These are phyloP conservation scores for Diaporthe sp. DNA, from an alignment of 2,329 filamentous ascomycete genomes.

Conservation along the genomic window DNA sequence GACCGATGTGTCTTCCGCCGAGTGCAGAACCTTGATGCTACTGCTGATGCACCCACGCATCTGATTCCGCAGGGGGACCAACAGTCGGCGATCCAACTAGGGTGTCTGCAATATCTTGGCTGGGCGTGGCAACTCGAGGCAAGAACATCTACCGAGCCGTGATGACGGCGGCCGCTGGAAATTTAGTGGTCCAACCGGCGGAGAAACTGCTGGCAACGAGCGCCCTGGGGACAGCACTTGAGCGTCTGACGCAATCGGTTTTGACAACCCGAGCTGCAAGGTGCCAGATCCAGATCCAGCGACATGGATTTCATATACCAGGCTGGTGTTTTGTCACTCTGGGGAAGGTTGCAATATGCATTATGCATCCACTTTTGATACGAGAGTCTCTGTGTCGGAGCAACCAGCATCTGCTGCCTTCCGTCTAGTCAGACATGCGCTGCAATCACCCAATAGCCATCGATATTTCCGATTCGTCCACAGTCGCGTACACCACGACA, in stretches of 20 bases:
- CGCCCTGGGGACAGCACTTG: background rate
- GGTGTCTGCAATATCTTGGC: background rate
- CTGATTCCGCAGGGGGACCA: background rate
- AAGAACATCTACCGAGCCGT: background rate
- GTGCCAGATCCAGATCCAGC: background rate
- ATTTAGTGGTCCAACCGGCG: too few species aligned
- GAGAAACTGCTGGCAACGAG: background rate
- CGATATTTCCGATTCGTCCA: conserved; percentile 15
- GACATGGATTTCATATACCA: background rate
- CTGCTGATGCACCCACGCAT: background rate
- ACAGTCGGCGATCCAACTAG: background rate
- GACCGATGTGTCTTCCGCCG: too few species aligned
- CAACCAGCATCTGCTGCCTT: background rate
- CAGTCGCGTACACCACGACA: background rate
- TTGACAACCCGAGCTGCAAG: background rate
- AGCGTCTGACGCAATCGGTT: background rate
- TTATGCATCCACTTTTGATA: background rate
- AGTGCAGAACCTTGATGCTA: background rate
- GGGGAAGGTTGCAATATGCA: background rate
- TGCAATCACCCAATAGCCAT: background rate
- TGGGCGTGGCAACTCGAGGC: too few species aligned
- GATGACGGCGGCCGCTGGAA: background rate
- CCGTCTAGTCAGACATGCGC: background rate
- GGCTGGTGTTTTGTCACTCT: background rate
- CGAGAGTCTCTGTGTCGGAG: background rate